Conservation (phyloP, 139 green algal genomes). For the Tetraselmis chui region DNA sequence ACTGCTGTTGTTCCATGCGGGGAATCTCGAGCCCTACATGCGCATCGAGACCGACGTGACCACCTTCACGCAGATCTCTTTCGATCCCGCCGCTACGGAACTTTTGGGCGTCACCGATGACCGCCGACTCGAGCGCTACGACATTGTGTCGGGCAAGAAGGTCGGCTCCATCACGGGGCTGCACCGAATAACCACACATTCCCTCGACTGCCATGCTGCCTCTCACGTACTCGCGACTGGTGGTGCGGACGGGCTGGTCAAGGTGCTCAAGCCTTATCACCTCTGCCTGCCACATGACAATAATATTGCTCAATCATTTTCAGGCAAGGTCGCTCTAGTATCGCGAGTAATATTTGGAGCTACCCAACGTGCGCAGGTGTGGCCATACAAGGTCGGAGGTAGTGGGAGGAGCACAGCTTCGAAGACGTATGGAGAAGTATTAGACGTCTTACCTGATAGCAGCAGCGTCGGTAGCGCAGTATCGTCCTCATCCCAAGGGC, state of each 20-base stretch:
- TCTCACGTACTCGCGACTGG: neutral
- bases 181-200: neutral
- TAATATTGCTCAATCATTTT: no score
- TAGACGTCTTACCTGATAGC: no score
- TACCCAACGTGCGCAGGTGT: no score
- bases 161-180: neutral
- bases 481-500: no score
- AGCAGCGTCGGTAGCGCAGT: no score
- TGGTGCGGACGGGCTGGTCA: neutral
- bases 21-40: conserved; percentile 42
- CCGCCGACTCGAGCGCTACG: neutral
- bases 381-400: neutral
- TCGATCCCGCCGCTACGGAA: neutral
- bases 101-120: neutral
- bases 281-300: no score
- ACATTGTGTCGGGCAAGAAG: neutral
- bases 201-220: neutral
- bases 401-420: neutral
- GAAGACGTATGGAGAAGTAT: no score
- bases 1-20: conserved; percentile 46
- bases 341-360: no score
- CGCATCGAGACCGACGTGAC: conserved; percentile 36
- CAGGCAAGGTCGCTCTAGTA: no score
- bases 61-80: conserved; percentile 8
- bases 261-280: no score